Base-by-base conservation (phyloP, 192 early-diverging fungal species). In the Gaertneriomyces semiglobifer region DNA sequence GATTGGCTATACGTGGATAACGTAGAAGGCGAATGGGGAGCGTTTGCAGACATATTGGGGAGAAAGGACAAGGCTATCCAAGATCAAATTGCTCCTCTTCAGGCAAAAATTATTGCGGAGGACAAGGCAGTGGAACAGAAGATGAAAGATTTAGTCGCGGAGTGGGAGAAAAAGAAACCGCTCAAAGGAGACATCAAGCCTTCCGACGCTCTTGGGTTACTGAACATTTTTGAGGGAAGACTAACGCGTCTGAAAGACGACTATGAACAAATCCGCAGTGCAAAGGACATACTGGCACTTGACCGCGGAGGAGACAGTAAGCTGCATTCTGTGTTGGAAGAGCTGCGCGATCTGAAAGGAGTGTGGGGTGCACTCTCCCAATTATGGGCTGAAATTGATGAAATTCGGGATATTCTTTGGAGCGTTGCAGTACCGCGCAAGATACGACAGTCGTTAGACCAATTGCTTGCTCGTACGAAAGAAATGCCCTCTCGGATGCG, bases 1-100 rank as follows among this genome's bases (percentile, higher is more conserved):
- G 94, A 98, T 71, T 98, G 96, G 95, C 72, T 98, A 47, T 92
- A 95, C 72, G 80, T 92, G 42, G 98, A 97, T 58, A 92, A 97
- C 66, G 82, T 98, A 12, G 94, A 94, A 47, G 94, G 95, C 69
- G 98, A 98, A 76, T 98, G 95, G 93, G 91, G 89, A 70, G 90
- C 95, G 4, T 95, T 98, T 60, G 93, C 90, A 71, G 91, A 97
- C 78, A 96, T 99, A 60, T 71, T 98, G 43, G 80, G 78, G 55
- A 84, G 90, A 72, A 97, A 98, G 86, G 89, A 91, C 70, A 87
- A 88, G 57, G 83, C 87, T 46, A 96, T 99, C 66, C 90, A 95
- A 65, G 92, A 97, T 59, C 98, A 98, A 72, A 88, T 95, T 84
- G 91, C 91, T 50, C 91, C 86, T 40, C 77, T 99, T 58, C 93